Conservation (phyloP, 345 rosid genomes). For the Turritis glabra region DNA sequence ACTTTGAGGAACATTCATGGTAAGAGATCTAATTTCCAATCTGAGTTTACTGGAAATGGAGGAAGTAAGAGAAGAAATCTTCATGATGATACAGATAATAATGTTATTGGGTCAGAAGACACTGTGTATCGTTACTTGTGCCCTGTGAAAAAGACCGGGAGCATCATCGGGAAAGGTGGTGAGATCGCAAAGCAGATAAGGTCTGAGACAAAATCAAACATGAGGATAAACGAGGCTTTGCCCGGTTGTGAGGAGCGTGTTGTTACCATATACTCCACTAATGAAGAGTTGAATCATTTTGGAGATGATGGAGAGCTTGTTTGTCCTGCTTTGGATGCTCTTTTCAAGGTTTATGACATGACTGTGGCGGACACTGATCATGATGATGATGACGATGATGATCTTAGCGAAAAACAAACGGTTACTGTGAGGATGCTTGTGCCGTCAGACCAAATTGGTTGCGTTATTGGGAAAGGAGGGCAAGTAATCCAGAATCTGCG, state of each 20-base stretch:
- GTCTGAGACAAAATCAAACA: constrained; percentile 58
- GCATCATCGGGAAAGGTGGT: constrained; percentile 79
- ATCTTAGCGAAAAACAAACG: constrained; percentile 42
- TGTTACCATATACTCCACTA: constrained; percentile 62
- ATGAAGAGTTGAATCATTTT: constrained; percentile 54
- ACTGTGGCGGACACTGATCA: constrained; percentile 34
- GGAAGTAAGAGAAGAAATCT: constrained; percentile 61
- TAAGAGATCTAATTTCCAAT: constrained; percentile 60
- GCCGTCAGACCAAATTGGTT: constrained; percentile 79
- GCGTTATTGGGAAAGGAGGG: constrained; percentile 77
- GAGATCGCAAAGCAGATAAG: constrained; percentile 70
- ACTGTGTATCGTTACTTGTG: constrained; percentile 69
- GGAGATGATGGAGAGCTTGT: constrained; percentile 56
- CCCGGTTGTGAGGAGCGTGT: constrained; percentile 72
- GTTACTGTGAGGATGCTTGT: constrained; percentile 70
- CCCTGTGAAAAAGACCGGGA: constrained; percentile 60
- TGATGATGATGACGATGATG: constrained; percentile 40
- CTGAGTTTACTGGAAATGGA: constrained; percentile 48
- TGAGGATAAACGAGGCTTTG: constrained; percentile 65
- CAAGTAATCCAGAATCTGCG: constrained; percentile 69
- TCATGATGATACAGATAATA: constrained; percentile 59
- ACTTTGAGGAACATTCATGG: constrained; percentile 55
- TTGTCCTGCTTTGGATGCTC: constrained; percentile 74
- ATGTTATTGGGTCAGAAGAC: constrained; percentile 57
- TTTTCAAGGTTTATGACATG: constrained; percentile 67